phyloP scores from a whole-genome alignment of 176 grass and related monocot species.

The Tillandsia leiboldiana region DNA sequence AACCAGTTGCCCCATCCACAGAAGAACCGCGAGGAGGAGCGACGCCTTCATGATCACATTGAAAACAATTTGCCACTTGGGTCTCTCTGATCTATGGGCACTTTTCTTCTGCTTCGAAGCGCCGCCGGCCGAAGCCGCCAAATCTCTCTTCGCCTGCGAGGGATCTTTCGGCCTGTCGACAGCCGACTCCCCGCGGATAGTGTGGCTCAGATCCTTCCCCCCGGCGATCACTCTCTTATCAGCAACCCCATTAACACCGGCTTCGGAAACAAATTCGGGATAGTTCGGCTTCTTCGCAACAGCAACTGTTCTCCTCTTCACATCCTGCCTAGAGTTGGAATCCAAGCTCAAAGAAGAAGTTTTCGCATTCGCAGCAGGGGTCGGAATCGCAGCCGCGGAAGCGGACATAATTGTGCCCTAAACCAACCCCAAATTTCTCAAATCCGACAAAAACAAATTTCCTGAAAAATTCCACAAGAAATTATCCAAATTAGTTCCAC shows the following conservation, averaged over 20 bases:
- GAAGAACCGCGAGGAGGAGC: conserved; percentile 36
- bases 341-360: conserved; percentile 51
- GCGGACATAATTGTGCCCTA: conserved; percentile 42
- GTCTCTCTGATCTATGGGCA: conserved; percentile 23
- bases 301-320: conserved; percentile 38
- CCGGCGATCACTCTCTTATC: conserved; percentile 18
- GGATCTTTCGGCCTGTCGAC: conserved; percentile 36
- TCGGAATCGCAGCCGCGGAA: conserved; percentile 44
- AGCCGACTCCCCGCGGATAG: conserved; percentile 41
- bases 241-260: conserved; percentile 26
- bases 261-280: conserved; percentile 25
- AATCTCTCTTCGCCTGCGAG: conserved; percentile 28
- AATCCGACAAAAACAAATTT: conserved; percentile 5
- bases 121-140: conserved; percentile 11
- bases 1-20: conserved; percentile 48
- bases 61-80: conserved; percentile 38
- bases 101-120: conserved; percentile 40
- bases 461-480: conserved; percentile 14
- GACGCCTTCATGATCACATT: conserved; percentile 43
- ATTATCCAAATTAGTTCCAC: conserved; percentile 4
- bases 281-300: conserved; percentile 27
- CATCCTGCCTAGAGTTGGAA: conserved; percentile 52
- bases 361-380: conserved; percentile 37
- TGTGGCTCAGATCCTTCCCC: conserved; percentile 44
- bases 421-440: background rate